These are phyloP conservation scores for Rhizopus sp. DNA, from an alignment of 371 early-diverging fungal species.

Conservation along the genomic window DNA sequence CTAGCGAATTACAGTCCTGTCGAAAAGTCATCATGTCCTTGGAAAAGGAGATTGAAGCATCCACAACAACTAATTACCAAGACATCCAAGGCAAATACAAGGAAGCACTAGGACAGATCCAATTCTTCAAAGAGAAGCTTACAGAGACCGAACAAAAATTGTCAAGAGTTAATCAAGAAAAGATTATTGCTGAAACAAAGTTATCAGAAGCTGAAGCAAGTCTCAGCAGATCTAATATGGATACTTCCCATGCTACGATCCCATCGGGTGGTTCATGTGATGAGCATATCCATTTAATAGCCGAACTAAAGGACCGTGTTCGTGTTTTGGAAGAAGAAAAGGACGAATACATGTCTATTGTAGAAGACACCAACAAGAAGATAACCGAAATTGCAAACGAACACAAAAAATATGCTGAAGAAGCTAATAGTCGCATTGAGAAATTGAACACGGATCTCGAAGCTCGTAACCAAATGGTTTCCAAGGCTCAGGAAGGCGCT, in stretches of 20 bases:
- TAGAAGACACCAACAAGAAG: slow-evolving; percentile 5
- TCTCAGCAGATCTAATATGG: not conserved
- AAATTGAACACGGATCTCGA: slow-evolving; percentile 10
- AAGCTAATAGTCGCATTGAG: slow-evolving; percentile 6
- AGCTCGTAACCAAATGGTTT: slow-evolving; percentile 5
- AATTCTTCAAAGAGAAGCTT: slow-evolving; percentile 9
- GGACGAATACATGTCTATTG: slow-evolving; percentile 8
- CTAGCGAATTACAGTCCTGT: slow-evolving; percentile 10
- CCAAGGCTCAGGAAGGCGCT: slow-evolving; percentile 9
- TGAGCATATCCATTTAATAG: slow-evolving; percentile 11
- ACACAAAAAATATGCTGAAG: not conserved
- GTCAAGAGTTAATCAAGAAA: slow-evolving; percentile 10
- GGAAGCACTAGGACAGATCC: slow-evolving; percentile 7
- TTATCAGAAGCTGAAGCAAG: slow-evolving; percentile 12
- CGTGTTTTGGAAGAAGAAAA: slow-evolving; percentile 14
- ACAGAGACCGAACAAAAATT: slow-evolving; percentile 11
- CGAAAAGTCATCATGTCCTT: slow-evolving; percentile 2
- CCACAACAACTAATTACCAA: slow-evolving; percentile 9
- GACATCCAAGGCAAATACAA: slow-evolving; percentile 15
- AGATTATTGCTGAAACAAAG: slow-evolving; percentile 21
- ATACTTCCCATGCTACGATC: not conserved
- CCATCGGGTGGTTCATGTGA: slow-evolving; percentile 2
- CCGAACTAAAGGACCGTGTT: slow-evolving; percentile 15
- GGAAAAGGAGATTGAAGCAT: slow-evolving; percentile 16
- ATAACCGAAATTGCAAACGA: not conserved